These are phyloP conservation scores for Phlyctochytrium bullatum DNA, from an alignment of 192 early-diverging fungal species.

Conservation along the genomic window DNA sequence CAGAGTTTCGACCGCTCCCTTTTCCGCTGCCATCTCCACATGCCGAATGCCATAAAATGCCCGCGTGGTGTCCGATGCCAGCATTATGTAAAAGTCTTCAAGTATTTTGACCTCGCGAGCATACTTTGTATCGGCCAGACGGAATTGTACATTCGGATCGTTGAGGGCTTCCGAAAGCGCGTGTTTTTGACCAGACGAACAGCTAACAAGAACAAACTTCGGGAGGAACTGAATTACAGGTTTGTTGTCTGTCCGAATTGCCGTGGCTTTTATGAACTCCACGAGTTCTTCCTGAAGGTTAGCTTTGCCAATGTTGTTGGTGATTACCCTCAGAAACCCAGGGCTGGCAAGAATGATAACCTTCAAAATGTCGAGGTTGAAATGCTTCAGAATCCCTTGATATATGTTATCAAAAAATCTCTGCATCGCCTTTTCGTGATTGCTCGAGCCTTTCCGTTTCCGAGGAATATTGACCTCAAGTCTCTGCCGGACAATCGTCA, in stretches of 20 bases:
- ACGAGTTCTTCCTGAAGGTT: slow-evolving; percentile 87
- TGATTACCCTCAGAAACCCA: slow-evolving; percentile 85
- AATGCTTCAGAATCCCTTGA: slow-evolving; percentile 69
- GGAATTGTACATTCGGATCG: slow-evolving; percentile 73
- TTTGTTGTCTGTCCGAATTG: slow-evolving; percentile 78
- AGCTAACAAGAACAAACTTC: slow-evolving; percentile 89
- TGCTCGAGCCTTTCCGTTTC: slow-evolving; percentile 81
- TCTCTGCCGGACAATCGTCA: slow-evolving; percentile 92
- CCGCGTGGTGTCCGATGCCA: slow-evolving; percentile 81
- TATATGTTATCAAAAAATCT: slow-evolving; percentile 92
- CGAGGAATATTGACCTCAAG: slow-evolving; percentile 90
- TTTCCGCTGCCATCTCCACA: slow-evolving; percentile 78
- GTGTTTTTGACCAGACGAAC: slow-evolving; percentile 95
- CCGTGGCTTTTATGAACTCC: slow-evolving; percentile 80
- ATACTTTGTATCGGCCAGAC: slow-evolving; percentile 89
- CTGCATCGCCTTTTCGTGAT: slow-evolving; percentile 72
- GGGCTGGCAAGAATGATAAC: slow-evolving; percentile 95
- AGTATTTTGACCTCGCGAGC: slow-evolving; percentile 79
- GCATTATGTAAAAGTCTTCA: slow-evolving; percentile 85
- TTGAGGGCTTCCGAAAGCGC: slow-evolving; percentile 91
- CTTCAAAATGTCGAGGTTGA: slow-evolving; percentile 93
- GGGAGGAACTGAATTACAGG: slow-evolving; percentile 74
- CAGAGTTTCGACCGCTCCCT: slow-evolving; percentile 82
- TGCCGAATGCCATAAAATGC: slow-evolving; percentile 88
- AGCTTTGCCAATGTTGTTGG: too few species aligned